Conservation (phyloP, 345 rosid species). For the Hibiscus trionum region DNA sequence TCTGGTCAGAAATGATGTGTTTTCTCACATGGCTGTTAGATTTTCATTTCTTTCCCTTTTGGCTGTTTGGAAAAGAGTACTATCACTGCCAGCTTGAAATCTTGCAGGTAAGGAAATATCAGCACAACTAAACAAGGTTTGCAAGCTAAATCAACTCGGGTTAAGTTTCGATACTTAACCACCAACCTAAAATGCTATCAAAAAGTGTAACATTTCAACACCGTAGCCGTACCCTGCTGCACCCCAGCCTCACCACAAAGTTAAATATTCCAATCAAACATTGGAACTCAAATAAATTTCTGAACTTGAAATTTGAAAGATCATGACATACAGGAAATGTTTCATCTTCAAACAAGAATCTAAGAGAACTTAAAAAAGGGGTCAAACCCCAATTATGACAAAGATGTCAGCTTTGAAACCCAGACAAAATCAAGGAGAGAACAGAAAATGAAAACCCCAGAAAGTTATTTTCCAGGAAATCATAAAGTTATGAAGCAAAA, state of each 20-base stretch:
- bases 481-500: not conserved
- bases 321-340: too few relatives aligned
- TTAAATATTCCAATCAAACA: not conserved
- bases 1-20: conserved; percentile 2
- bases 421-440: not conserved
- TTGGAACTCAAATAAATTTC: not conserved
- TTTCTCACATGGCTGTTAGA: conserved; percentile 15
- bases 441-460: not conserved
- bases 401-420: not conserved
- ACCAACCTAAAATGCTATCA: too few relatives aligned
- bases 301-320: not conserved
- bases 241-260: too few relatives aligned
- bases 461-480: not conserved
- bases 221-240: too few relatives aligned
- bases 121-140: not conserved
- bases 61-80: not conserved
- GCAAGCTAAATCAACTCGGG: not conserved
- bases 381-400: not conserved
- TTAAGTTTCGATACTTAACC: too few relatives aligned
- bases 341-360: not conserved
- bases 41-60: not conserved
- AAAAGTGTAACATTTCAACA: too few relatives aligned
- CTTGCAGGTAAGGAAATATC: not conserved
- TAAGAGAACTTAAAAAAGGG: not conserved
- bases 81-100: not conserved